A percentile compares a stretch with the other conserved stretches of the same genome.
Evolutionary conservation across 768 basidiomycete species (phyloP).

Genomic region (Boletus insuetus): DNA sequence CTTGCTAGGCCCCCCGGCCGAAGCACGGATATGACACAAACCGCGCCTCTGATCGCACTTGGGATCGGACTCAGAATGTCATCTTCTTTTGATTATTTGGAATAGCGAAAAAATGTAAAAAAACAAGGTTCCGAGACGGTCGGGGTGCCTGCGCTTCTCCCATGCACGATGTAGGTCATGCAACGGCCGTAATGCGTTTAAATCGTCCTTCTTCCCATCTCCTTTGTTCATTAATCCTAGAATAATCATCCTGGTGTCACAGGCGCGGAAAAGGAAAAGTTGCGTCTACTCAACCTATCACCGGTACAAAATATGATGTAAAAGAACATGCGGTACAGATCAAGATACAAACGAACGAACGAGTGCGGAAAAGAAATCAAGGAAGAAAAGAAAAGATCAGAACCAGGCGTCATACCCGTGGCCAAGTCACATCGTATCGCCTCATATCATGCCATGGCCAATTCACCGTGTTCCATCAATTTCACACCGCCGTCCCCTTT

Average conservation of each 20-base stretch:
- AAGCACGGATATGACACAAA: not conserved
- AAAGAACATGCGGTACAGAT: slow-evolving; percentile 14
- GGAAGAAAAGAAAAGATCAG: slow-evolving; percentile 4
- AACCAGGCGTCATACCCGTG: slow-evolving; percentile 1
- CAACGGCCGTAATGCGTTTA: slow-evolving; percentile 22
- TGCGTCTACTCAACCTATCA: slow-evolving; percentile 1
- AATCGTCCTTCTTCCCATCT: slow-evolving; percentile 16
- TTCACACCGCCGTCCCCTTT: slow-evolving; percentile 27
- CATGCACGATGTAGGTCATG: slow-evolving; percentile 10
- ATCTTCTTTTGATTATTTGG: too few species aligned
- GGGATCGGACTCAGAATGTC: not conserved
- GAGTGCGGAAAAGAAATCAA: not conserved
- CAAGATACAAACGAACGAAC: slow-evolving; percentile 9
- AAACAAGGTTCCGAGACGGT: slow-evolving; percentile 30
- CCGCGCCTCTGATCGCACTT: not conserved
- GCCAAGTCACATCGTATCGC: slow-evolving; percentile 14
- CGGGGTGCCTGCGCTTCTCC: slow-evolving; percentile 23
- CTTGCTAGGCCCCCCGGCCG: not conserved
- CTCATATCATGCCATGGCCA: slow-evolving; percentile 13
- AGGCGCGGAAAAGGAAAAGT: not conserved
- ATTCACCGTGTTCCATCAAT: slow-evolving; percentile 10
- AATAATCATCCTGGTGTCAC: slow-evolving; percentile 21
- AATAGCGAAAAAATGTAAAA: not conserved
- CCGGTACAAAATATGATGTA: slow-evolving; percentile 10
- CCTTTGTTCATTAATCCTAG: slow-evolving; percentile 23